These are phyloP conservation scores for Globisporangium spiculum DNA, from an alignment of 352 stramenopile species.

Conservation along the genomic window DNA sequence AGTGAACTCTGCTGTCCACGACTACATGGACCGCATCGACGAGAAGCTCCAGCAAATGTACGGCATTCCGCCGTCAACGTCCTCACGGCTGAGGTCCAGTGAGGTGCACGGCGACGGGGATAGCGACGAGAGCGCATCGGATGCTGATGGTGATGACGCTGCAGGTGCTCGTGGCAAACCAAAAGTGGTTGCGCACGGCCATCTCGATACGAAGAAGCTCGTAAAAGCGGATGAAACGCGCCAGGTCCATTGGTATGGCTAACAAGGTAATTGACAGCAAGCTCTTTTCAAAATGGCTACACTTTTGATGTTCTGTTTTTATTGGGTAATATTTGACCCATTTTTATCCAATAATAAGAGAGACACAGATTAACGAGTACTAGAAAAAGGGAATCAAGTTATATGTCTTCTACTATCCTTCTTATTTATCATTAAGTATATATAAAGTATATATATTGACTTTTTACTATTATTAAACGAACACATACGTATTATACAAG, in stretches of 20 bases:
- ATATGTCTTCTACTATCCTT: too few relatives aligned
- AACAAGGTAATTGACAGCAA: not conserved
- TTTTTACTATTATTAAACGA: not conserved
- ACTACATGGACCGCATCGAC: conserved; percentile 84
- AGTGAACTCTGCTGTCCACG: conserved; percentile 63
- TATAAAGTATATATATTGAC: not conserved
- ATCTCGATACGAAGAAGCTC: not conserved
- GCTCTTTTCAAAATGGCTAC: not conserved
- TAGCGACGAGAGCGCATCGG: not conserved
- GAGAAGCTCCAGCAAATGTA: conserved; percentile 81
- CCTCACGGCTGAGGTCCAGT: conserved; percentile 1
- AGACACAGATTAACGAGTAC: not conserved
- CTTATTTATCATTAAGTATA: not conserved
- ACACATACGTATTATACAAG: not conserved
- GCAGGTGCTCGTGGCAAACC: not conserved
- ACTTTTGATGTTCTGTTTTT: not conserved
- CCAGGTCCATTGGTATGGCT: conserved; percentile 12
- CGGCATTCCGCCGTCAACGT: conserved; percentile 52
- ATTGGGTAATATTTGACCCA: not conserved
- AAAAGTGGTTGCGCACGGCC: not conserved
- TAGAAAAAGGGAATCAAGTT: not conserved
- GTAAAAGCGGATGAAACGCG: conserved; percentile 11
- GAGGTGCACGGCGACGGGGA: not conserved
- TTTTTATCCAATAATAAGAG: not conserved
- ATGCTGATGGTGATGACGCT: not conserved